Evolutionary conservation across 2,329 filamentous ascomycete species (phyloP).

Genomic region (Colletotrichum endophyticum): DNA sequence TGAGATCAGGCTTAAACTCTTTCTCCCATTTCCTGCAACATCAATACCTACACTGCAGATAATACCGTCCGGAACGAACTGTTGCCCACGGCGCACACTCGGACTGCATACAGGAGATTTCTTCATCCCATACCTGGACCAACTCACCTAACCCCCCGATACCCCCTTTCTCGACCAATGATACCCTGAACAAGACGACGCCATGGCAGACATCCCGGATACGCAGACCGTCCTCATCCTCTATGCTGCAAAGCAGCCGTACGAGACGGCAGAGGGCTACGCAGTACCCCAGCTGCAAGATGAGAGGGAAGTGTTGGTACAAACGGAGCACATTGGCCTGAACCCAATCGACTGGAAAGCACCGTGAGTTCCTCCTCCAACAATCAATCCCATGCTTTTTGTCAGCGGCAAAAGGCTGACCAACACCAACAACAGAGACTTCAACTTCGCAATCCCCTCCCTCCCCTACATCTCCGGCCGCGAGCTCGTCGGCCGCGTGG

Average conservation of each 20-base stretch:
- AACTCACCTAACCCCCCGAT: not conserved
- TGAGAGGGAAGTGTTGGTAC: slow-evolving; percentile 64
- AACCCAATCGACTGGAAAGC: slow-evolving; percentile 82
- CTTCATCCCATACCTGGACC: not conserved
- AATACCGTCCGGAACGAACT: not conserved
- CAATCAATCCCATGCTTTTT: not conserved
- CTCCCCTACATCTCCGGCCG: slow-evolving; percentile 73
- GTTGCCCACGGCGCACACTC: not conserved
- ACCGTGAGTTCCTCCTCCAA: slow-evolving; percentile 57
- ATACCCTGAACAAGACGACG: not conserved
- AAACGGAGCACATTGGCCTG: slow-evolving; percentile 68
- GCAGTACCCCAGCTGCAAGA: slow-evolving; percentile 43
- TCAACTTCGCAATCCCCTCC: slow-evolving; percentile 70
- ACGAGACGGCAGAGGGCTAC: slow-evolving; percentile 48
- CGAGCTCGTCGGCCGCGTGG: slow-evolving; percentile 71
- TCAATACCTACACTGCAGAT: not conserved
- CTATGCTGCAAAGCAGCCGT: slow-evolving; percentile 53
- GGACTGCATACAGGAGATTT: not conserved
- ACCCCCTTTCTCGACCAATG: not conserved
- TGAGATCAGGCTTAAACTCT: not conserved
- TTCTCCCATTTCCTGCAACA: not conserved
- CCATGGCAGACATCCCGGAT: slow-evolving; percentile 15
- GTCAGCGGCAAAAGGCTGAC: too few species aligned
- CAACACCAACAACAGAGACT: slow-evolving; percentile 55
- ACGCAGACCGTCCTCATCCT: slow-evolving; percentile 55